Conservation (phyloP, 176 grass and related monocot genomes). For the Oryza glumipatula region DNA sequence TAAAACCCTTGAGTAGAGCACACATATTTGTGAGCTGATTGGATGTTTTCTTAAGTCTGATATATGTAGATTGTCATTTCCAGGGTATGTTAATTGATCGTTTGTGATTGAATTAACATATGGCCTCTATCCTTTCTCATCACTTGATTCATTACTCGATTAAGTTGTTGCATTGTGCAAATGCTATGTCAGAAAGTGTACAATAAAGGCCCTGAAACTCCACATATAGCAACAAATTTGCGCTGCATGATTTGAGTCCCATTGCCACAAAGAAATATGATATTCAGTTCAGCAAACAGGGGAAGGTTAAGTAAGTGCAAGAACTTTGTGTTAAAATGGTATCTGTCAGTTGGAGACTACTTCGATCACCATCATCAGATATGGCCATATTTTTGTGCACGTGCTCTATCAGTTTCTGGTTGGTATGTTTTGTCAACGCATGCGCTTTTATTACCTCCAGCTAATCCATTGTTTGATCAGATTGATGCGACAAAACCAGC, state of each 20-base stretch:
- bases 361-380: neutral
- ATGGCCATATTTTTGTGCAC: conserved; percentile 15
- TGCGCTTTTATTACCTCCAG: conserved; percentile 22
- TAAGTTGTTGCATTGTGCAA: neutral
- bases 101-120: neutral
- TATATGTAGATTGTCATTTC: neutral
- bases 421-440: conserved; percentile 12
- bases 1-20: conserved; percentile 32
- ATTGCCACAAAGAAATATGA: neutral
- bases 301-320: neutral
- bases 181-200: neutral
- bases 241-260: neutral
- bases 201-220: neutral
- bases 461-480: conserved; percentile 42
- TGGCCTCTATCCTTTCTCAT: too few species aligned
- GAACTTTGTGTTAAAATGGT: neutral
- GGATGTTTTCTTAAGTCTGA: conserved; percentile 1
- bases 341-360: neutral
- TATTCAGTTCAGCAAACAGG: neutral
- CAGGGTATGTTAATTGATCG: neutral
- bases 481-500: conserved; percentile 56
- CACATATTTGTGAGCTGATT: neutral
- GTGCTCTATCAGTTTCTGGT: neutral
- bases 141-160: neutral
- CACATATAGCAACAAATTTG: neutral